Evolutionary conservation across 78 protist species (phyloP).

Genomic region (Dictyostelium intermedium): DNA sequence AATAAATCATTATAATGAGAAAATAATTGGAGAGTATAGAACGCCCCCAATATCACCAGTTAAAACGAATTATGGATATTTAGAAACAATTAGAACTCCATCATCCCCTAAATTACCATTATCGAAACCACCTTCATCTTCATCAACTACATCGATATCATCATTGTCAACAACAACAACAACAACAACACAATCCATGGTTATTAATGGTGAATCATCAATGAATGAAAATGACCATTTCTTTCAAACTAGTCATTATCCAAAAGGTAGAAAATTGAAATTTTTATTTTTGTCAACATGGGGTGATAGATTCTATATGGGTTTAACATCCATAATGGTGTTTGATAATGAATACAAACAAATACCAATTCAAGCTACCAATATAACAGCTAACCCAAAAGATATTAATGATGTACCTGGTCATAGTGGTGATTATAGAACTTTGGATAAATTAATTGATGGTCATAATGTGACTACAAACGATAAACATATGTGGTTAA

Average conservation of each 20-base stretch:
- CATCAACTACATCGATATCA: neutral
- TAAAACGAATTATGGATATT: neutral
- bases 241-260: neutral
- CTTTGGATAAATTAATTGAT: conserved; percentile 80
- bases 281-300: conserved; percentile 64
- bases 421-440: conserved; percentile 63
- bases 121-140: neutral
- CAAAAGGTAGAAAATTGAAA: conserved; percentile 60
- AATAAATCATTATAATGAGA: neutral
- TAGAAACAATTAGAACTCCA: neutral
- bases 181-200: neutral
- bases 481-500: conserved; percentile 83
- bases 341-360: conserved; percentile 39
- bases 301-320: conserved; percentile 87
- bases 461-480: conserved; percentile 44
- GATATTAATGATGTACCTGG: conserved; percentile 75
- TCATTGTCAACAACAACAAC: neutral
- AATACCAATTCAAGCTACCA: neutral
- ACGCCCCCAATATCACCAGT: neutral
- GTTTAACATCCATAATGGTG: conserved; percentile 70
- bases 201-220: neutral
- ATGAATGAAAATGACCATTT: neutral
- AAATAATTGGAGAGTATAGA: neutral
- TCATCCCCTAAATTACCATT: neutral
- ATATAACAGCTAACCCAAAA: conserved; percentile 48